These are phyloP conservation scores for Dryas drummondii DNA, from an alignment of 306 rosid genomes.

Conservation along the genomic window DNA sequence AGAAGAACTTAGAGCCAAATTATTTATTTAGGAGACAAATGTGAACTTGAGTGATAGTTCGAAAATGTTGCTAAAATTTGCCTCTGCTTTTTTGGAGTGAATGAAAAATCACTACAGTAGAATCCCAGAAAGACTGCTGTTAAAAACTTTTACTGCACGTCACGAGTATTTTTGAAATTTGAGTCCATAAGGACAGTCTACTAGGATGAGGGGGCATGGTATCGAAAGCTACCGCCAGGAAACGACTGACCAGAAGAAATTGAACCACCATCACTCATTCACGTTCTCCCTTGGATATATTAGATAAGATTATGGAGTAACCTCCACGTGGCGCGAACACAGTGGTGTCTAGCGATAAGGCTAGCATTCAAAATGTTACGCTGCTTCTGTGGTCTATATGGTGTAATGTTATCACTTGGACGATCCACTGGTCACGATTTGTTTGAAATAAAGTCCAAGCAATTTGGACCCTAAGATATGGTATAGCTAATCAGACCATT, in stretches of 20 bases:
- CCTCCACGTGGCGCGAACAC: slow-evolving; percentile 7
- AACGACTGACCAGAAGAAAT: neutral
- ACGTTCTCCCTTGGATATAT: neutral
- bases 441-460: neutral
- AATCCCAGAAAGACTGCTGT: too few relatives aligned
- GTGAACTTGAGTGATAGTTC: too few relatives aligned
- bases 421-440: neutral
- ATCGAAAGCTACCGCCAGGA: neutral
- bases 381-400: slow-evolving; percentile 13
- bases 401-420: neutral
- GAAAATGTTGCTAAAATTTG: too few relatives aligned
- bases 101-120: too few relatives aligned
- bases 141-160: too few relatives aligned
- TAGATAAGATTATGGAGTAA: slow-evolving; percentile 11
- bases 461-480: neutral
- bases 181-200: neutral
- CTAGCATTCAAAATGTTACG: neutral
- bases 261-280: slow-evolving; percentile 10
- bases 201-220: neutral
- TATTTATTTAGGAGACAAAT: too few relatives aligned
- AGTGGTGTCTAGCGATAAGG: slow-evolving; percentile 11
- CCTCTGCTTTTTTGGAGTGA: too few relatives aligned
- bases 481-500: neutral
- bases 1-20: too few relatives aligned
- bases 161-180: too few relatives aligned